Base-by-base conservation (phyloP, 305 asterid genomes). In the Fraxinus ornus region DNA sequence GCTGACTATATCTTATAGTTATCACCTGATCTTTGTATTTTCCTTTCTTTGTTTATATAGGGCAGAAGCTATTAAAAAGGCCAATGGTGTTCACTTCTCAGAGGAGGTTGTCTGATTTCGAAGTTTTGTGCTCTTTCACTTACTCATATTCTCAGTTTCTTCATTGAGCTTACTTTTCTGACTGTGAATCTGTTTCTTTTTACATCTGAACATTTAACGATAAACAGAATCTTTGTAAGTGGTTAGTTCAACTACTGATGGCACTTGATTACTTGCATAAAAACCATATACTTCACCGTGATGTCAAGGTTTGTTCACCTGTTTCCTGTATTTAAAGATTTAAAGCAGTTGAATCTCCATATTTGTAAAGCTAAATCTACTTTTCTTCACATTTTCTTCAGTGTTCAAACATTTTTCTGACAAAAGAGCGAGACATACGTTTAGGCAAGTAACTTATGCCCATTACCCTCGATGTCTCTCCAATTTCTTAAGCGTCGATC, bases 341-440 rank as follows among this genome's bases (percentile, higher is more conserved):
- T 12, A 62, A 79, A 60, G 26, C 24, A 33, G 66, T n/a, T 76
- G 52, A 75, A 77, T 32, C 44, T 52, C 62, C 60, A 78, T 60
- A 76, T 79, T 85, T 80, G 28, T 33, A 76, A 79, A 26, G 66
- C 81, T 80, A 39, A 71, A 28, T 78, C 15, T 60, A 79, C 85
- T 87, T 83, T 85, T 86, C 79, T 74, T 28, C 75, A 12, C 30
- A 12, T 72, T 86, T 85, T 62, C 82, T 71, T 84, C 98, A 97
- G 99, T 97, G 99, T 82, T 93, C 99, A 41, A 97, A 97, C 83
- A 95, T 97, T 86, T 97, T 97, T 90, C 92, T 97, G 89, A 97
- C 97, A 0, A 97, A 90, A 87, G 97, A 92, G 78, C 97, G 92
- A 79, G 97, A 95, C 85, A 95, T 97, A 79, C 97, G 98, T 57